These are phyloP conservation scores for Zygnema circumcarinatum DNA, from an alignment of 139 green algal genomes.

Conservation along the genomic window DNA sequence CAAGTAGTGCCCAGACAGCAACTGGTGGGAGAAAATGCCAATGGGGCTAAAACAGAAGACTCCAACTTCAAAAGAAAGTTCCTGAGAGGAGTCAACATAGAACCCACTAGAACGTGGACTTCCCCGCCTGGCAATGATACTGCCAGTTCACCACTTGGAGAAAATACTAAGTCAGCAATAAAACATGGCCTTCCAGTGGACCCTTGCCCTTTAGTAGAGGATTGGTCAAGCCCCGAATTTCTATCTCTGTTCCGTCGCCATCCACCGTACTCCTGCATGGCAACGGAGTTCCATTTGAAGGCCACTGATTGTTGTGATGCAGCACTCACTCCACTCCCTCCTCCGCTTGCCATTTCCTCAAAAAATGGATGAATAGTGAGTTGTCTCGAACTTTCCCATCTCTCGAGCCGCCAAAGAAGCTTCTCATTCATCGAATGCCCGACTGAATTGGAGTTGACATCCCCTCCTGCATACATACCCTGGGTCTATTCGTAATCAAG, in stretches of 20 bases:
- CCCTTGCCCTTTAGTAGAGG: too few species aligned
- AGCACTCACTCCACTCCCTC: not conserved
- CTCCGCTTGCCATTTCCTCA: not conserved
- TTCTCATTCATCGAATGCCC: not conserved
- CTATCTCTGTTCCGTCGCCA: not conserved
- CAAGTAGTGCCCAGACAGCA: slow-evolving; percentile 35
- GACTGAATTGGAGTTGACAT: not conserved
- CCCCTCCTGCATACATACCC: not conserved
- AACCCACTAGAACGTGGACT: slow-evolving; percentile 10
- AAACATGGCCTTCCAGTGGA: too few species aligned
- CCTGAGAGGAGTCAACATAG: not conserved
- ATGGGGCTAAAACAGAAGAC: not conserved
- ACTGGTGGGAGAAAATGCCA: slow-evolving; percentile 34
- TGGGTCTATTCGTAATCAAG: too few species aligned
- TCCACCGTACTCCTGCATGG: not conserved
- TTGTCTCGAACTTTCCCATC: not conserved
- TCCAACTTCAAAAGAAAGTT: not conserved
- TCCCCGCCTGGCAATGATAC: slow-evolving; percentile 8
- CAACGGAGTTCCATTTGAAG: not conserved
- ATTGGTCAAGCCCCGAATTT: not conserved
- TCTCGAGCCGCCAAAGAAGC: not conserved
- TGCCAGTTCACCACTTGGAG: not conserved
- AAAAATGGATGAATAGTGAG: not conserved
- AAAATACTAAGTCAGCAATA: not conserved
- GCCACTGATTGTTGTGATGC: not conserved